Conservation (phyloP, 2,329 filamentous ascomycete species). For the Fusarium foetens region DNA sequence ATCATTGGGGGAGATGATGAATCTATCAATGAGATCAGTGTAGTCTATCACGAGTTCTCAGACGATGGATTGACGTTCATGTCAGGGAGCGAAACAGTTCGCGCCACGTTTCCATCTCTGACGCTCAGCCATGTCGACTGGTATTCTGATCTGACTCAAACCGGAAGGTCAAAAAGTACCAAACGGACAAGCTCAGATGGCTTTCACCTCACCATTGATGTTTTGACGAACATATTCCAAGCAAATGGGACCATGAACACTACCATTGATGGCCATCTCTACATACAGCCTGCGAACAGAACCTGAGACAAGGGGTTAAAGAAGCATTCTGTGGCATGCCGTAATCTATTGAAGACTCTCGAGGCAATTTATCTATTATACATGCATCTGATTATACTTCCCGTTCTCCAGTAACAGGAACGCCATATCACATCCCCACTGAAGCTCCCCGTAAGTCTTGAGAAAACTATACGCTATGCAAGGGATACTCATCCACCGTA, state of each 20-base stretch:
- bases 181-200: constrained; percentile 50
- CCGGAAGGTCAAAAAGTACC: constrained; percentile 43
- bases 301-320: background rate
- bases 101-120: background rate
- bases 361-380: background rate
- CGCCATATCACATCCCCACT: no score
- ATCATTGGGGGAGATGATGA: background rate
- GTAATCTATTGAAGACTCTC: background rate
- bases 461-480: background rate
- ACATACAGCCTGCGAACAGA: background rate
- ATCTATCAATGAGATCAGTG: background rate
- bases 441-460: background rate
- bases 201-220: constrained; percentile 10
- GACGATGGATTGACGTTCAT: constrained; percentile 3
- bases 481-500: background rate
- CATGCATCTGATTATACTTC: background rate
- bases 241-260: constrained; percentile 23
- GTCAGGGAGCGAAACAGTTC: constrained; percentile 14
- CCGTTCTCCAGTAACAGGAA: fast-evolving
- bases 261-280: background rate
- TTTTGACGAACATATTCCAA: constrained; percentile 16
- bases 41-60: constrained; percentile 5
- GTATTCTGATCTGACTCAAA: constrained; percentile 52
- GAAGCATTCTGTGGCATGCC: background rate
- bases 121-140: constrained; percentile 45